These are phyloP conservation scores for Mallotus japonicus DNA, from an alignment of 441 rosid species.

Conservation along the genomic window DNA sequence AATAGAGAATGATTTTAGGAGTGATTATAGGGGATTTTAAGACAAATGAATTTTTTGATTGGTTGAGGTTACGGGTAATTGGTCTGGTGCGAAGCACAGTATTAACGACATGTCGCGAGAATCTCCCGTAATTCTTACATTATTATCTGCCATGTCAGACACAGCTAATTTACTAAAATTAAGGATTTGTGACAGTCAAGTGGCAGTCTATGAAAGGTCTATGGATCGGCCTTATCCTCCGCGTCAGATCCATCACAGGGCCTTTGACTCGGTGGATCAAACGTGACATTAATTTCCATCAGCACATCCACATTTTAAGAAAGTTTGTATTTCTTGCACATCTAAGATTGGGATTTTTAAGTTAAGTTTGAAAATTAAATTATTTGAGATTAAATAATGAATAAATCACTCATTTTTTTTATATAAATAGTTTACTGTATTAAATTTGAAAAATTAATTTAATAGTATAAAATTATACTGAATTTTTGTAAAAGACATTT, in stretches of 20 bases:
- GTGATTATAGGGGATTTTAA: too few relatives aligned
- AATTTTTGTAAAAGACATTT: too few relatives aligned
- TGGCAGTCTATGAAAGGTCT: background rate
- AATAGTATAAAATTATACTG: too few relatives aligned
- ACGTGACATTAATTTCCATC: background rate
- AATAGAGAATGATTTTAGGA: too few relatives aligned
- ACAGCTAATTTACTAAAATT: background rate
- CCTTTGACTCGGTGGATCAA: background rate
- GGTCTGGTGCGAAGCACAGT: background rate
- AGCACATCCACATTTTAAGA: too few relatives aligned
- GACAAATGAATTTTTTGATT: background rate
- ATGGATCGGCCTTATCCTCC: conserved; percentile 8
- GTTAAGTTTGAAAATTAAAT: too few relatives aligned
- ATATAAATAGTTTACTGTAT: too few relatives aligned
- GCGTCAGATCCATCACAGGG: conserved; percentile 20
- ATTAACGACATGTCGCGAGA: background rate
- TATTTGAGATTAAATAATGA: too few relatives aligned
- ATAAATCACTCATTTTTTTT: too few relatives aligned
- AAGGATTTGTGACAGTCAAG: background rate
- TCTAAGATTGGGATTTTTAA: too few relatives aligned
- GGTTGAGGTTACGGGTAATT: background rate
- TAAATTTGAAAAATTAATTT: too few relatives aligned
- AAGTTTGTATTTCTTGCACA: too few relatives aligned
- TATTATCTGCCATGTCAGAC: conserved; percentile 5
- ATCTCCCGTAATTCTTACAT: background rate